phyloP scores from a whole-genome alignment of 257 asterid species.

The Nicotiana otophora region DNA sequence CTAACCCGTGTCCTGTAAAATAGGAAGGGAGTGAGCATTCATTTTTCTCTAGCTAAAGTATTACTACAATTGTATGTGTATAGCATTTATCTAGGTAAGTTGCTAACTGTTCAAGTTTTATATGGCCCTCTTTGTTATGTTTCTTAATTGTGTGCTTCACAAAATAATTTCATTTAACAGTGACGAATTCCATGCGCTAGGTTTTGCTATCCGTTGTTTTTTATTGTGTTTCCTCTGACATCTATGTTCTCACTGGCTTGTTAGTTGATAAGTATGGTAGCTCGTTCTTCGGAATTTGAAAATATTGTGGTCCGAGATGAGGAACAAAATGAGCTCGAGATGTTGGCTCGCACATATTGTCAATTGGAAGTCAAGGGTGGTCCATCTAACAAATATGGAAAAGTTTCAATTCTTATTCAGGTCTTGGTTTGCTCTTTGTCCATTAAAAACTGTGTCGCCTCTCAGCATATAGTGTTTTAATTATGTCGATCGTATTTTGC shows the following conservation, averaged over 20 bases:
- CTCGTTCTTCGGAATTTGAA: conserved; percentile 95
- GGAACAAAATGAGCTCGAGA: conserved; percentile 91
- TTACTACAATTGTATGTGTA: neutral
- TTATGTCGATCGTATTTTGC: conserved; percentile 30
- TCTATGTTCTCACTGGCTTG: conserved; percentile 11
- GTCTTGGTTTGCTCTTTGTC: conserved; percentile 31
- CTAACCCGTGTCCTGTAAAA: neutral
- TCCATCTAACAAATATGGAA: conserved; percentile 87
- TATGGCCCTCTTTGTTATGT: neutral
- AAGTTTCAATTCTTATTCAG: conserved; percentile 94
- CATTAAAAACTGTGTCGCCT: conserved; percentile 10
- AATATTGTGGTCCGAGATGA: conserved; percentile 91
- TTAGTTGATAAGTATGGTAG: conserved; percentile 93
- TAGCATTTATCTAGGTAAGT: neutral
- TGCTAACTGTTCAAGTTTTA: neutral
- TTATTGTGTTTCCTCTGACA: conserved; percentile 7
- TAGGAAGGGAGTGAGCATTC: neutral
- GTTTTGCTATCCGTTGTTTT: neutral
- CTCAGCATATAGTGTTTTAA: conserved; percentile 8
- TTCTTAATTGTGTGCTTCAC: neutral
- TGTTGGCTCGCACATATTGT: conserved; percentile 61
- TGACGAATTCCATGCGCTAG: neutral
- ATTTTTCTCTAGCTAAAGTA: neutral
- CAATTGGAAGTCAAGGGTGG: conserved; percentile 94
- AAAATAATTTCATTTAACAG: neutral